A percentile compares a stretch with the other conserved stretches of the same genome.
Evolutionary conservation across 345 rosid species (phyloP).

Genomic region (Pugionium cornutum): DNA sequence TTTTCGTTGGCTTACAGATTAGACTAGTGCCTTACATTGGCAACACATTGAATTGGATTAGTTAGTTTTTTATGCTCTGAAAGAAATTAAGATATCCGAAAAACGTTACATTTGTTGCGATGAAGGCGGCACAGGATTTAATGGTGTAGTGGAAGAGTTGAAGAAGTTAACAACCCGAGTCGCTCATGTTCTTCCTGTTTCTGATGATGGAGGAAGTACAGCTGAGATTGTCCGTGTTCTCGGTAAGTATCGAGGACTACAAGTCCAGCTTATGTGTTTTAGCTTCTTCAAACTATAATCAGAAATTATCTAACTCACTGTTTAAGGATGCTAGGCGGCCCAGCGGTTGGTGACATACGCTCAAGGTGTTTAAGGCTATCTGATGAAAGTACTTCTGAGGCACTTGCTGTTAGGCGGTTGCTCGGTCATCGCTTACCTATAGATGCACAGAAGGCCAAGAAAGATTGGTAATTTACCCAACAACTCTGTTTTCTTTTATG

Average conservation of each 20-base stretch:
- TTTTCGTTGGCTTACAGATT: not conserved
- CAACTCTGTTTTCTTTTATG: not conserved
- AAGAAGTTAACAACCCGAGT: constrained; percentile 81
- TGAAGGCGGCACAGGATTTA: constrained; percentile 90
- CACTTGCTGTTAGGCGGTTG: constrained; percentile 81
- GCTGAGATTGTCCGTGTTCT: constrained; percentile 98
- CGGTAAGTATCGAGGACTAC: constrained; percentile 45
- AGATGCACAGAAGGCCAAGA: constrained; percentile 63
- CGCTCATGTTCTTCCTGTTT: constrained; percentile 91
- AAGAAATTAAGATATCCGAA: not conserved
- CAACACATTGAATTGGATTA: not conserved
- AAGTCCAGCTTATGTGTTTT: not conserved
- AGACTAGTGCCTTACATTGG: not conserved
- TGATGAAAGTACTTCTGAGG: constrained; percentile 83
- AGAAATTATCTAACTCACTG: not conserved
- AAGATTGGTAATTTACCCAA: constrained; percentile 66
- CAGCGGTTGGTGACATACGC: constrained; percentile 95
- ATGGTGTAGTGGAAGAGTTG: constrained; percentile 90
- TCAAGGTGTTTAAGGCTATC: constrained; percentile 94
- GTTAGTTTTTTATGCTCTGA: not conserved
- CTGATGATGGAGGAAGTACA: constrained; percentile 96
- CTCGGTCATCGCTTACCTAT: constrained; percentile 87
- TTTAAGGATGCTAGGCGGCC: constrained; percentile 59
- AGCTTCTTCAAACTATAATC: not conserved
- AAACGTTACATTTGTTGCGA: not conserved